Evolutionary conservation across 2,329 filamentous ascomycete genomes (phyloP).

Genomic region (Lasiodiplodia gonubiensis): DNA sequence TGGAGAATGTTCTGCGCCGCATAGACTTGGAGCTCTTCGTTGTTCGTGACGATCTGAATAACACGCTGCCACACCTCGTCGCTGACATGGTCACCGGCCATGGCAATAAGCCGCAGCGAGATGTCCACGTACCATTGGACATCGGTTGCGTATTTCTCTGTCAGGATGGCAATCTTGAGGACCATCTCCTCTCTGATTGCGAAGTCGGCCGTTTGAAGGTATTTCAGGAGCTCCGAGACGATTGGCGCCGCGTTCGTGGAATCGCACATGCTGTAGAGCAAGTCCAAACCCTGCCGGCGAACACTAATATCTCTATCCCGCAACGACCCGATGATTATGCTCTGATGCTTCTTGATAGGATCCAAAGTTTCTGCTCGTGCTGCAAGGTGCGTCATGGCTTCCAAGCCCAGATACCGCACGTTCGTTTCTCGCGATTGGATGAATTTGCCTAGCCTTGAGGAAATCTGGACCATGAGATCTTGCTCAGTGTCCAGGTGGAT

Average conservation of each 20-base stretch:
- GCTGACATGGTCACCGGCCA: slow-evolving; percentile 97
- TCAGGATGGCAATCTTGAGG: slow-evolving; percentile 95
- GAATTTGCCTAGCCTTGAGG: slow-evolving; percentile 86
- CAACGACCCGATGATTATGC: slow-evolving; percentile 91
- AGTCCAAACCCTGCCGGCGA: slow-evolving; percentile 89
- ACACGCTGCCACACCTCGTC: slow-evolving; percentile 99
- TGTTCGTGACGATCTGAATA: slow-evolving; percentile 98
- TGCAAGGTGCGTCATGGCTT: slow-evolving; percentile 97
- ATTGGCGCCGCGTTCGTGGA: slow-evolving; percentile 91
- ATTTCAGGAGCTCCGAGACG: slow-evolving; percentile 90
- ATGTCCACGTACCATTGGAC: slow-evolving; percentile 99
- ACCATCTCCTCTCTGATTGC: slow-evolving; percentile 99
- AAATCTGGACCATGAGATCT: slow-evolving; percentile 94
- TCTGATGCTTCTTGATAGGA: slow-evolving; percentile 97
- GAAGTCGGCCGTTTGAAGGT: slow-evolving; percentile 95
- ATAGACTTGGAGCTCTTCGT: slow-evolving; percentile 96
- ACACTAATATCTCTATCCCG: slow-evolving; percentile 98
- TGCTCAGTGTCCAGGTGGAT: slow-evolving; percentile 97
- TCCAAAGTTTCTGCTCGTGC: slow-evolving; percentile 92
- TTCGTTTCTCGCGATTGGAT: slow-evolving; percentile 98
- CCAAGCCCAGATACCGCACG: slow-evolving; percentile 90
- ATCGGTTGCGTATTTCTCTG: slow-evolving; percentile 97
- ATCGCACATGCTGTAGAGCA: slow-evolving; percentile 99
- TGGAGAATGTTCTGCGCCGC: slow-evolving; percentile 91
- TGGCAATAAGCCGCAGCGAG: slow-evolving; percentile 88